A percentile compares a stretch with the other conserved stretches of the same genome.
Evolutionary conservation across 768 basidiomycete genomes (phyloP).

Genomic region (Trametes cinnabarina): DNA sequence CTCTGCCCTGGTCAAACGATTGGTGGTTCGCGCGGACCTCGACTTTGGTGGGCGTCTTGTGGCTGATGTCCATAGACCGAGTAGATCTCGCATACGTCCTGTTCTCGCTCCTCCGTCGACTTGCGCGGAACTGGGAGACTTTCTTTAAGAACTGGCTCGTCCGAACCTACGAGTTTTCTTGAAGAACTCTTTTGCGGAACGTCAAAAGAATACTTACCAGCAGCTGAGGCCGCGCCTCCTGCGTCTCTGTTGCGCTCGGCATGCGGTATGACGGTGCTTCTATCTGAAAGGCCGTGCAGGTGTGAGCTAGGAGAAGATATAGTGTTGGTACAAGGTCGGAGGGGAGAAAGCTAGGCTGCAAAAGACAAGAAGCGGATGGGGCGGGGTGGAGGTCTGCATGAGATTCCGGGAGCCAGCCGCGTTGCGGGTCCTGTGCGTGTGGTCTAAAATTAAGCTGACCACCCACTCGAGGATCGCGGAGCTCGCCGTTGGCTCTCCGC

Average conservation of each 20-base stretch:
- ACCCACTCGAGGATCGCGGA: background rate
- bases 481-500: background rate
- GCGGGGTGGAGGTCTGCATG: background rate
- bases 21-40: constrained; percentile 14
- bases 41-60: constrained; percentile 18
- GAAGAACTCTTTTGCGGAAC: constrained; percentile 2
- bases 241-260: constrained; percentile 9
- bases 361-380: background rate
- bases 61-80: constrained; percentile 26
- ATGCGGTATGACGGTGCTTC: background rate
- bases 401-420: constrained; percentile 1
- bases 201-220: constrained; percentile 13
- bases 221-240: constrained; percentile 16
- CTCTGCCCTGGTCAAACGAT: constrained; percentile 14
- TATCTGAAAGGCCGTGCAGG: background rate
- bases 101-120: constrained; percentile 20
- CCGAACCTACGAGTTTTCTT: constrained; percentile 19
- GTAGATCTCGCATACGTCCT: constrained; percentile 14
- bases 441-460: background rate
- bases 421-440: background rate
- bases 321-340: too few species aligned
- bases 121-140: constrained; percentile 20
- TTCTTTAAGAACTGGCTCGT: constrained; percentile 30
- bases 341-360: background rate
- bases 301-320: background rate